Evolutionary conservation across 139 green algal genomes (phyloP), one percentile per base, ranked within the genome.

Genomic region (Chlamydomonas schloesseri): DNA sequence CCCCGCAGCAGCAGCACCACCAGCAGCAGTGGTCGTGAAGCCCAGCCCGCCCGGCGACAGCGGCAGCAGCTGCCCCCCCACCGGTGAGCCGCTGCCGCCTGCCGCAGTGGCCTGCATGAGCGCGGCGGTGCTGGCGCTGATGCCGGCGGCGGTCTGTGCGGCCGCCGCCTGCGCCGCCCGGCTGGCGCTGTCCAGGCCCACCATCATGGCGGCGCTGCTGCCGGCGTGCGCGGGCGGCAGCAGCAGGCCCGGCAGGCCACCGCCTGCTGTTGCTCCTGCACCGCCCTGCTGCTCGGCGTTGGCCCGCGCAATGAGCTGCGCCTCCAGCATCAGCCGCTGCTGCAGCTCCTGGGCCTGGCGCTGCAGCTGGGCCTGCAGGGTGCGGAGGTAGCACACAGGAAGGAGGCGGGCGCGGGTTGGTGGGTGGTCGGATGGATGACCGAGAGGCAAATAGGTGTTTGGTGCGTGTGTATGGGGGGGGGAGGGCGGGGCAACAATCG

Each of bases 341-440:
- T 87, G 81, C 53, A 87, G 81, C 81, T 87, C 69, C 36, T 72
- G 69, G 0, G 69, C 69, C 69, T 87, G 81, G 34, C 53, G 81
- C 81, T 79, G 69, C 81, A 87, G 34, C 65, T 86, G 80, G 10
- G 67, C 67, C 78, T 84, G 78, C 9, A 46, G 65, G 21, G 29
- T 10, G 18, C 5, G 55, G 55, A n/a, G n/a, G n/a, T n/a, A n/a
- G n/a, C n/a, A n/a, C n/a, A n/a, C n/a, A n/a, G n/a, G n/a, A n/a
- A n/a, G n/a, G n/a, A n/a, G n/a, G n/a, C n/a, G n/a, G n/a, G n/a
- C n/a, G n/a, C n/a, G n/a, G n/a, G n/a, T n/a, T n/a, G n/a, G n/a
- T n/a, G n/a, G n/a, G n/a, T n/a, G n/a, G n/a, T n/a, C n/a, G n/a
- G n/a, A n/a, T n/a, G n/a, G n/a, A n/a, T n/a, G n/a, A n/a, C n/a